A percentile compares a stretch with the other conserved stretches of the same genome.
These are phyloP conservation scores for Heliamphora exappendiculata DNA, from an alignment of 148 eudicot species.

Conservation along the genomic window DNA sequence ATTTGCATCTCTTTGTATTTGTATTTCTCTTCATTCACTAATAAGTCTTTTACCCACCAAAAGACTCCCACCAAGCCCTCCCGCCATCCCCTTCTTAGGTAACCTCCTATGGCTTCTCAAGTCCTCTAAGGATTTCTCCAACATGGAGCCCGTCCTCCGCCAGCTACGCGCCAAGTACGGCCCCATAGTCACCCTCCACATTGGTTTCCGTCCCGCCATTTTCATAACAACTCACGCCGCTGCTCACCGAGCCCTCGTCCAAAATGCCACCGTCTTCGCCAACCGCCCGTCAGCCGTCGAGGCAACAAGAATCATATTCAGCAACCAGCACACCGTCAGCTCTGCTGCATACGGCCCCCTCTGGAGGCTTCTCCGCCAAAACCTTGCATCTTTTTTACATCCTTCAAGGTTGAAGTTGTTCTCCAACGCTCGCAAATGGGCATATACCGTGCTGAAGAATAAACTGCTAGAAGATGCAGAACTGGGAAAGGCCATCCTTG, in stretches of 20 bases:
- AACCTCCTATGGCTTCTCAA: slow-evolving; percentile 12
- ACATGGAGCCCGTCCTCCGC: slow-evolving; percentile 16
- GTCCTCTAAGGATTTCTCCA: slow-evolving; percentile 14
- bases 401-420: slow-evolving; percentile 5
- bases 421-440: slow-evolving; percentile 15
- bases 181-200: slow-evolving; percentile 27
- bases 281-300: slow-evolving; percentile 26
- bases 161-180: slow-evolving; percentile 19
- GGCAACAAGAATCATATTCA: slow-evolving; percentile 19
- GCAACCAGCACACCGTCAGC: slow-evolving; percentile 31
- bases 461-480: background rate
- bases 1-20: slow-evolving; percentile 3
- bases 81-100: slow-evolving; percentile 14
- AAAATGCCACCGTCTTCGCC: slow-evolving; percentile 32
- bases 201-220: slow-evolving; percentile 17
- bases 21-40: slow-evolving; percentile 1
- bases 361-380: slow-evolving; percentile 18
- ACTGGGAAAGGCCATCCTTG: background rate
- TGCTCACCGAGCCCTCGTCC: slow-evolving; percentile 33
- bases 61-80: slow-evolving; percentile 13
- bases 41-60: background rate
- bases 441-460: background rate
- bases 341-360: slow-evolving; percentile 29
- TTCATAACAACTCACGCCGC: slow-evolving; percentile 18
- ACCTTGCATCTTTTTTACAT: slow-evolving; percentile 6